Base-by-base conservation (phyloP, 495 filamentous ascomycete genomes). In the Wilcoxina mikolae region DNA sequence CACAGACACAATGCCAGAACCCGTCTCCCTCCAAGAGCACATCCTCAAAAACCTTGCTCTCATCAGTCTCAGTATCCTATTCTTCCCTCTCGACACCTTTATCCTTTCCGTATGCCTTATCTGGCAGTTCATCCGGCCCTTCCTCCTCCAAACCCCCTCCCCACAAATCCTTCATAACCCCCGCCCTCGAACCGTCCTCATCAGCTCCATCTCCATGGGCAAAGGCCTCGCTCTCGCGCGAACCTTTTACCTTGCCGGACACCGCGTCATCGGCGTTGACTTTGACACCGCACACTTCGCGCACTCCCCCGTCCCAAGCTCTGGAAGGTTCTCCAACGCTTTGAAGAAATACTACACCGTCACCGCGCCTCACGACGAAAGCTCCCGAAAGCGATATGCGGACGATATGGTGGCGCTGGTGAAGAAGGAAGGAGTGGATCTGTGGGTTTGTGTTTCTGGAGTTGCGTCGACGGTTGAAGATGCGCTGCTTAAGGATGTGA, bases 391-490 rank as follows among this genome's bases (percentile, higher is more conserved):
- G 24, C 38, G 49, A 12, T 64, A 65, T 39, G 48, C 55, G 3
- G 15, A 46, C 28, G 60, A 75, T 29, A 64, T 88, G 5, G 58
- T 81, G 4, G 59, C 76, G 15, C 72, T 85, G 15, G 69, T 87
- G 28, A 65, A 73, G 25, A 65, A 70, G 5, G 81, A 88, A 51
- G 72, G 74, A 0, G 73, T 84, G 17, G 78, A 86, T 51, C 58
- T 88, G 0, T 90, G 84, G 84, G 75, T 89, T 12, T 78, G 75
- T 39, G 85, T 81, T 58, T 84, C 82, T 0, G 76, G 75, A 7
- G 76, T 78, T 5, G 71, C 73, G 15, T 73, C 71, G 1, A 75
- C 76, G 3, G 58, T 80, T 5, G 77, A 82, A 59, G 83, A 87
- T 65, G 82, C 75, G 0, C 61, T 73, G 20, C 81, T 81, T 2